Percentiles rank a stretch among this genome's conserved stretches.
phyloP scores from a whole-genome alignment of 2,329 filamentous ascomycete species.

The Fusarium torulosum region DNA sequence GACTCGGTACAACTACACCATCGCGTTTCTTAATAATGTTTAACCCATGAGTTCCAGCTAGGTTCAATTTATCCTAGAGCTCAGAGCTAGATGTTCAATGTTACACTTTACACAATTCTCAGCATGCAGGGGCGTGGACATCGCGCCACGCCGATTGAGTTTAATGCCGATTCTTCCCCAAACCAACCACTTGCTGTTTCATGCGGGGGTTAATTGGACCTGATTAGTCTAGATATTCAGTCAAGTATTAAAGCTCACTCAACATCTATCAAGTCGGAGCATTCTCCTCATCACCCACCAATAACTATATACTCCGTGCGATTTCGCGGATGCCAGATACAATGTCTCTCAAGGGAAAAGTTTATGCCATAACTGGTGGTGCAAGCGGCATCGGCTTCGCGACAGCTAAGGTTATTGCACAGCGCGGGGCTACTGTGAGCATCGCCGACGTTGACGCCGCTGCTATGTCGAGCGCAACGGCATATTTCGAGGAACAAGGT shows the following conservation, averaged over 20 bases:
- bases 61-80: not conserved
- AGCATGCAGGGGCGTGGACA: not conserved
- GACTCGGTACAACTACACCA: not conserved
- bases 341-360: conserved; percentile 52
- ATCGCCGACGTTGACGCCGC: conserved; percentile 55
- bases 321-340: not conserved
- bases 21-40: not conserved
- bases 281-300: too few species aligned
- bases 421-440: conserved; percentile 55
- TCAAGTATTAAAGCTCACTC: conserved; percentile 12
- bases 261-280: not conserved
- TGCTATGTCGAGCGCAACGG: conserved; percentile 48
- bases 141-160: not conserved
- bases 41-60: not conserved
- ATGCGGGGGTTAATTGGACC: conserved; percentile 19
- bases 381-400: conserved; percentile 60
- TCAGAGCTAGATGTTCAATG: not conserved
- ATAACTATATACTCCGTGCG: not conserved
- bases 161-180: conserved; percentile 11
- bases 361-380: conserved; percentile 58
- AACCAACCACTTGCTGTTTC: conserved; percentile 26
- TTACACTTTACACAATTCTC: not conserved
- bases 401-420: conserved; percentile 54
- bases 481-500: conserved; percentile 49
- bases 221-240: not conserved